Conservation (phyloP, 352 stramenopile genomes). For the Pythium plurisporium region DNA sequence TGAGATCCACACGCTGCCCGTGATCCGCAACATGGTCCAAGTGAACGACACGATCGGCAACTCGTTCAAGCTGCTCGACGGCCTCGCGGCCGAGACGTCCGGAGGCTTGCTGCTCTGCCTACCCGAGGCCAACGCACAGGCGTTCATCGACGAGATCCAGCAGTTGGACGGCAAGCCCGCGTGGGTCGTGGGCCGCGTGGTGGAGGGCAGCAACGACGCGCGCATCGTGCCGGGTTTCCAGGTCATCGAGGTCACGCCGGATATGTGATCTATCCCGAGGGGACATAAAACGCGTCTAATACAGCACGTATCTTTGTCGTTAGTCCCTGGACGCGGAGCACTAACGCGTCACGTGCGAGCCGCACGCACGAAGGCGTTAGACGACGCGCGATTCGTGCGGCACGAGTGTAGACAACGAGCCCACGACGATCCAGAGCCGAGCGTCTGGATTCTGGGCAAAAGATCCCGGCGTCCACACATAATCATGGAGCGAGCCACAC, state of each 20-base stretch:
- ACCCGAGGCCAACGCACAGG: conserved; percentile 73
- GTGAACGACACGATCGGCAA: conserved; percentile 88
- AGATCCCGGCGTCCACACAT: too few species aligned
- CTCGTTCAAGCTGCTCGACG: conserved; percentile 90
- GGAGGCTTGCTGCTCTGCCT: conserved; percentile 92
- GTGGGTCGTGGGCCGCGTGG: conserved; percentile 92
- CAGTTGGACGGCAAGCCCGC: conserved; percentile 83
- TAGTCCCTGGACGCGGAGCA: too few species aligned
- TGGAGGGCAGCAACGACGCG: conserved; percentile 63
- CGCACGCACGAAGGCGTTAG: too few species aligned
- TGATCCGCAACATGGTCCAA: conserved; percentile 86
- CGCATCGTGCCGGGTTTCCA: conserved; percentile 47
- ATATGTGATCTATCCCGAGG: conserved; percentile 24
- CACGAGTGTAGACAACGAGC: too few species aligned
- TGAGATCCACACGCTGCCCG: conserved; percentile 91
- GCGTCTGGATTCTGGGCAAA: too few species aligned
- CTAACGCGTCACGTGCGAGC: too few species aligned
- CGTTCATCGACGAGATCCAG: conserved; percentile 86
- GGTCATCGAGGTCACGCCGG: conserved; percentile 51
- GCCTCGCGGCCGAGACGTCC: conserved; percentile 93
- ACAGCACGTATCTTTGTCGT: too few species aligned
- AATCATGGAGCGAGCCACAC: too few species aligned
- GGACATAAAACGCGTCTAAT: too few species aligned
- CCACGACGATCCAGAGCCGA: too few species aligned
- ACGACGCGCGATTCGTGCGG: too few species aligned